Conservation (phyloP, 2,329 filamentous ascomycete genomes). For the Aspergillus aculeatus region DNA sequence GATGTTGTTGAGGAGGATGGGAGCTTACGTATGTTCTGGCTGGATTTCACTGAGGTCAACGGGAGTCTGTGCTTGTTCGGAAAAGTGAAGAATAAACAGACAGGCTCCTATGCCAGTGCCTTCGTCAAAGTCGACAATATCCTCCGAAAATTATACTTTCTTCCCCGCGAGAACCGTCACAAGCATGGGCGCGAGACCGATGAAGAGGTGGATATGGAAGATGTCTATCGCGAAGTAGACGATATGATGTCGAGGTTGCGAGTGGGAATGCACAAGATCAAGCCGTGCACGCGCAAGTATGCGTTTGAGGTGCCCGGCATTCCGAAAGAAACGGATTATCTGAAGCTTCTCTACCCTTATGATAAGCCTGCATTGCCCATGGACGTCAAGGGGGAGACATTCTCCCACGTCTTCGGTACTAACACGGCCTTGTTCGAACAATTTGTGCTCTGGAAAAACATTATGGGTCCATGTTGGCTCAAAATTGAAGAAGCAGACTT, state of each 20-base stretch:
- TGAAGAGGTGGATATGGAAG: conserved; percentile 79
- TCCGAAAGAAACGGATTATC: conserved; percentile 83
- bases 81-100: conserved; percentile 89
- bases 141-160: conserved; percentile 84
- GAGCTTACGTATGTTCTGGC: conserved; percentile 92
- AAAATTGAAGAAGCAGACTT: conserved; percentile 87
- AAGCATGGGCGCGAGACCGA: conserved; percentile 65
- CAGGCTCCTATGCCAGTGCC: conserved; percentile 76
- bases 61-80: conserved; percentile 92
- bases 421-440: conserved; percentile 96
- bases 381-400: conserved; percentile 77
- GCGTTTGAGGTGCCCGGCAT: conserved; percentile 88
- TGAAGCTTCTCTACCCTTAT: conserved; percentile 96
- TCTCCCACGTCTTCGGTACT: conserved; percentile 88
- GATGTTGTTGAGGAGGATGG: conserved; percentile 94
- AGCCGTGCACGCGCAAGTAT: conserved; percentile 84
- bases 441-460: conserved; percentile 97
- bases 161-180: conserved; percentile 69
- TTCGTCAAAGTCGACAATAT: conserved; percentile 97
- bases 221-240: conserved; percentile 89
- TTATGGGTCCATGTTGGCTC: conserved; percentile 98
- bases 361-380: conserved; percentile 73
- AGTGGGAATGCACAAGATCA: conserved; percentile 90
- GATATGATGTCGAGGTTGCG: conserved; percentile 81
- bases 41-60: conserved; percentile 89